Evolutionary conservation across 495 filamentous ascomycete species (phyloP).

Genomic region (Neurospora discreta): DNA sequence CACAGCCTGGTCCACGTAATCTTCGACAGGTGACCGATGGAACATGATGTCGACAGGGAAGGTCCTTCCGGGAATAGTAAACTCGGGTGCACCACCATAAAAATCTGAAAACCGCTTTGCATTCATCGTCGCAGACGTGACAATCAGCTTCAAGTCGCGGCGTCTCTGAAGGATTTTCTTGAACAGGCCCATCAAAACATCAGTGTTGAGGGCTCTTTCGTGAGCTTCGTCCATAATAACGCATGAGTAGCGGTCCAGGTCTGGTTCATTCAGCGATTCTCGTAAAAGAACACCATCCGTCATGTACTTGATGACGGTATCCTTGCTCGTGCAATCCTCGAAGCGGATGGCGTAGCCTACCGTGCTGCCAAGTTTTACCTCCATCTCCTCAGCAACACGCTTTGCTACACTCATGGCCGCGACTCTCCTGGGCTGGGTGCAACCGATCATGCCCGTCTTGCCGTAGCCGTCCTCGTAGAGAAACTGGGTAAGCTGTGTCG

Average conservation of each 20-base stretch:
- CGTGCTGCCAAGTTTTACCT: slow-evolving; percentile 75
- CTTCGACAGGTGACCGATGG: slow-evolving; percentile 88
- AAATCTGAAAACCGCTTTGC: slow-evolving; percentile 92
- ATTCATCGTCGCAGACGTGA: slow-evolving; percentile 99
- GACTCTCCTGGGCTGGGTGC: slow-evolving; percentile 89
- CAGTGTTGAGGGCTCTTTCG: slow-evolving; percentile 92
- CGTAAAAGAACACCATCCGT: slow-evolving; percentile 93
- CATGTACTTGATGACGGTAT: slow-evolving; percentile 98
- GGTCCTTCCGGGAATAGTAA: slow-evolving; percentile 90
- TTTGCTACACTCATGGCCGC: slow-evolving; percentile 99
- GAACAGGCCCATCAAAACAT: slow-evolving; percentile 93
- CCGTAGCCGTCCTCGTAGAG: slow-evolving; percentile 90
- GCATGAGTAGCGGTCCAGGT: slow-evolving; percentile 93
- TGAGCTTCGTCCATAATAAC: slow-evolving; percentile 99
- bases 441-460: slow-evolving; percentile 79
- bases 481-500: slow-evolving; percentile 92
- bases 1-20: slow-evolving; percentile 95
- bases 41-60: slow-evolving; percentile 97
- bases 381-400: slow-evolving; percentile 98
- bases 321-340: slow-evolving; percentile 91
- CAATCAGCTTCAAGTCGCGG: slow-evolving; percentile 89
- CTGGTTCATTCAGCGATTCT: slow-evolving; percentile 81
- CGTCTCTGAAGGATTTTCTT: slow-evolving; percentile 90
- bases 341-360: slow-evolving; percentile 99
- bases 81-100: slow-evolving; percentile 95